Evolutionary conservation across 176 grass and related monocot species (phyloP).

Genomic region (Ampelocalamus luodianensis): DNA sequence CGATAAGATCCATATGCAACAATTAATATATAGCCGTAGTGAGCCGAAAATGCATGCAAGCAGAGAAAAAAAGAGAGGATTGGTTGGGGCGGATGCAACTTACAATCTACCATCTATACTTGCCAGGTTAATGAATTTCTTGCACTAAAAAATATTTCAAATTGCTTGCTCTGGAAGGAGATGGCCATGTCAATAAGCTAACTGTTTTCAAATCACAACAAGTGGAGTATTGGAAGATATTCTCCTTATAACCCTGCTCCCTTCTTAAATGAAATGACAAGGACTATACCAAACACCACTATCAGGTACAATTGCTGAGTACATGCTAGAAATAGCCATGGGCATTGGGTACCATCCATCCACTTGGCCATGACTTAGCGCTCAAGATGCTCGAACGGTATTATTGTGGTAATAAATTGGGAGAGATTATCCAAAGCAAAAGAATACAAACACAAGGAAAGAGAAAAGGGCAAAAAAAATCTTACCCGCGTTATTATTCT

Average conservation of each 20-base stretch:
- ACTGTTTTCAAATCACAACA: neutral
- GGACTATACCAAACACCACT: neutral
- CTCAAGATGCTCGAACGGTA: slow-evolving; percentile 30
- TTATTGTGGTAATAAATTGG: slow-evolving; percentile 30
- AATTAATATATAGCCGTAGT: too few relatives aligned
- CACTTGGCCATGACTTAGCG: slow-evolving; percentile 38
- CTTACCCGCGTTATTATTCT: neutral
- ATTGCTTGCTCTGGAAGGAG: neutral
- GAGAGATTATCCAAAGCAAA: slow-evolving; percentile 12
- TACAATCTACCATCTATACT: too few relatives aligned
- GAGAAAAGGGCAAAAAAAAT: neutral
- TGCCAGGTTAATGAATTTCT: neutral
- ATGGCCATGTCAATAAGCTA: neutral
- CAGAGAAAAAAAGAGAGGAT: too few relatives aligned
- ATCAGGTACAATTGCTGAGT: slow-evolving; percentile 29
- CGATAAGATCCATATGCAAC: too few relatives aligned
- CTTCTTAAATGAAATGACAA: neutral
- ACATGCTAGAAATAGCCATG: slow-evolving; percentile 29
- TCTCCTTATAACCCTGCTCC: neutral
- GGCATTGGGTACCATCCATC: slow-evolving; percentile 6
- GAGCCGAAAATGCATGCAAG: too few relatives aligned
- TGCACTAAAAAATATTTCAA: neutral
- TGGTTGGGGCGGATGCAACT: neutral
- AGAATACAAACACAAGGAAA: neutral
- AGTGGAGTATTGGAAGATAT: neutral